These are phyloP conservation scores for Hymenoscyphus fructigenus DNA, from an alignment of 2,329 filamentous ascomycete species.

Conservation along the genomic window DNA sequence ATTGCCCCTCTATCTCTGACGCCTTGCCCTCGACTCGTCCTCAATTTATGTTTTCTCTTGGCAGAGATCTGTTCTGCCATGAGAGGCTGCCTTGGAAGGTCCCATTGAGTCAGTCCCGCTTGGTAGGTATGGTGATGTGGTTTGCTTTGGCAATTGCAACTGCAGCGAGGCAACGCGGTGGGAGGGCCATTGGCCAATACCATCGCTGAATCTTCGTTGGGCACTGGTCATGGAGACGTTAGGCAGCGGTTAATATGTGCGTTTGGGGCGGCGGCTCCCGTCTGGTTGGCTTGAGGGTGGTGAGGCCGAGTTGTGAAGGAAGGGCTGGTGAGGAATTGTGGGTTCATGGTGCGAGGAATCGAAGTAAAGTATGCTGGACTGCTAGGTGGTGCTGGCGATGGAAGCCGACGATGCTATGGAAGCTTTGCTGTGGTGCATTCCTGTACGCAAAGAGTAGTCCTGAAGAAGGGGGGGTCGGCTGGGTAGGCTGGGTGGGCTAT, in stretches of 20 bases:
- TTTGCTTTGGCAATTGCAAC: constrained; percentile 5
- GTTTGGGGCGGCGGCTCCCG: constrained; percentile 4
- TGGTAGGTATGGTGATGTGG: background rate
- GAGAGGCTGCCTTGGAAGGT: background rate
- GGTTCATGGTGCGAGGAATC: constrained; percentile 4
- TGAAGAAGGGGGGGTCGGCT: background rate
- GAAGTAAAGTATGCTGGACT: background rate
- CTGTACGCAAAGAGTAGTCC: background rate
- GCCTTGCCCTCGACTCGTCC: background rate
- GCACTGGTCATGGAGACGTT: constrained; percentile 5
- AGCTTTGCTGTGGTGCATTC: background rate
- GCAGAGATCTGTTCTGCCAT: background rate
- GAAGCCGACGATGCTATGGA: constrained; percentile 11
- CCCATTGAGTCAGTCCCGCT: constrained; percentile 2
- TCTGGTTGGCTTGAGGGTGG: background rate
- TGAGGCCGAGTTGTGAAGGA: background rate
- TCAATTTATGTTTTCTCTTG: constrained; percentile 3
- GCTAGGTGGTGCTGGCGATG: background rate
- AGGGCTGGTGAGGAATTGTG: background rate
- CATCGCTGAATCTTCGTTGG: background rate
- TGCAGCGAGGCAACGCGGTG: background rate
- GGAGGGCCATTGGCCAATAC: background rate
- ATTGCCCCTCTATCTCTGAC: background rate
- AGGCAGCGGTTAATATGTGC: constrained; percentile 17
- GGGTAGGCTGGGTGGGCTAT: background rate